A percentile compares a stretch with the other conserved stretches of the same genome.
Evolutionary conservation across 345 rosid genomes (phyloP).

Genomic region (Eucalyptus pumila): DNA sequence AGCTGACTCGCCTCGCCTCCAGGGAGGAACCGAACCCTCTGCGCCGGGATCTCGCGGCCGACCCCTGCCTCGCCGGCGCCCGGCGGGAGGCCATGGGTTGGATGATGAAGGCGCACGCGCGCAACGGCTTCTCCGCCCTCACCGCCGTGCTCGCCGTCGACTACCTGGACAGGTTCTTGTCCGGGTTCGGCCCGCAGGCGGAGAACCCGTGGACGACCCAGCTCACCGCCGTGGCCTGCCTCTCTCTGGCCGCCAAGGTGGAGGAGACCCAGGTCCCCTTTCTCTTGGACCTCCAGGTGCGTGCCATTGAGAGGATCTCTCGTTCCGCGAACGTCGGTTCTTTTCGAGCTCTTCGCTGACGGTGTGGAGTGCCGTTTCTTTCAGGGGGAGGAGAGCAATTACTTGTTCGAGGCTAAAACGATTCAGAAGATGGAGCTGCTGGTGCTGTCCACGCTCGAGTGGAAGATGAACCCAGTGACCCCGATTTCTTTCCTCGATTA

Average conservation of each 20-base stretch:
- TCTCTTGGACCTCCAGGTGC: conserved; percentile 54
- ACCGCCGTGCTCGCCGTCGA: conserved; percentile 59
- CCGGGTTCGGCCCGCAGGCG: conserved; percentile 8
- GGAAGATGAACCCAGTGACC: conserved; percentile 79
- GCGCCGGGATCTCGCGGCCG: neutral
- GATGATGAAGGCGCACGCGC: conserved; percentile 14
- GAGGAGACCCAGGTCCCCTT: conserved; percentile 39
- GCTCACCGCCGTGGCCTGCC: conserved; percentile 58
- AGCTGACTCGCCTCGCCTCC: conserved; percentile 25
- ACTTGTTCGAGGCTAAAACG: conserved; percentile 31
- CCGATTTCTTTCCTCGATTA: conserved; percentile 53
- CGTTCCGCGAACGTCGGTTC: neutral
- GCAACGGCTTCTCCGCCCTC: conserved; percentile 35
- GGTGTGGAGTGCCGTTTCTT: neutral
- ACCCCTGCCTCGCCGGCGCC: conserved; percentile 15
- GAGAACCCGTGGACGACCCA: conserved; percentile 64
- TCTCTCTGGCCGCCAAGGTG: conserved; percentile 55
- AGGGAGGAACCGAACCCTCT: conserved; percentile 31
- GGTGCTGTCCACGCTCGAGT: conserved; percentile 57
- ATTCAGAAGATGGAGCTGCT: conserved; percentile 50
- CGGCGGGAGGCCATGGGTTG: conserved; percentile 36
- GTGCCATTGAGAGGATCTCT: neutral
- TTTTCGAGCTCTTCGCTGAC: neutral
- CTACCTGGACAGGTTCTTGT: conserved; percentile 59
- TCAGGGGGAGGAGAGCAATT: conserved; percentile 47